Conservation (phyloP, 371 early-diverging fungal species). For the Apophysomyces variabilis region DNA sequence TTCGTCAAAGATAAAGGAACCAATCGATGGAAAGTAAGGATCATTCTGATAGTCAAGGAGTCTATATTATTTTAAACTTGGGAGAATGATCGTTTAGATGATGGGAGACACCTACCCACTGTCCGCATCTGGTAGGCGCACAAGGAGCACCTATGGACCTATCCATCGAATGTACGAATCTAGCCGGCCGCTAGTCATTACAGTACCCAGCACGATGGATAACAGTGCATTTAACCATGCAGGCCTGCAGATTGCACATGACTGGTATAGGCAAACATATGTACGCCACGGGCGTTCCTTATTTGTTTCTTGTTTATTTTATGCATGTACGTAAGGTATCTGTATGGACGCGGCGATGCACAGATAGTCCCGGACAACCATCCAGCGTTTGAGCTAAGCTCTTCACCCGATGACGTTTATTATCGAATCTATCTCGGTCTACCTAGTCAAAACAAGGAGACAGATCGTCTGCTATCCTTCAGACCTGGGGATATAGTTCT, state of each 20-base stretch:
- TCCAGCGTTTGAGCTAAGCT: background rate
- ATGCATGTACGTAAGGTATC: constrained; percentile 22
- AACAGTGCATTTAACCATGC: constrained; percentile 28
- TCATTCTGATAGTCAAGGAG: background rate
- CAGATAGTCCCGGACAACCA: constrained; percentile 53
- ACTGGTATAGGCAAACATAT: constrained; percentile 36
- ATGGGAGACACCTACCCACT: background rate
- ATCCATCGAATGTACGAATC: constrained; percentile 50
- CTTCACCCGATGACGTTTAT: background rate
- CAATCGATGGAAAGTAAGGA: background rate
- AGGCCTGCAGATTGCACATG: constrained; percentile 62
- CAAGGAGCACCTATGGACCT: constrained; percentile 60
- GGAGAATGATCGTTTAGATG: background rate
- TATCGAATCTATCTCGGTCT: constrained; percentile 24
- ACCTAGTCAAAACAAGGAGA: constrained; percentile 18
- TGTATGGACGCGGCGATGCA: constrained; percentile 63
- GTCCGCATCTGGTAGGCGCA: background rate
- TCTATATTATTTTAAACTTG: background rate
- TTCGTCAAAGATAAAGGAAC: background rate
- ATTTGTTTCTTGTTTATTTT: background rate
- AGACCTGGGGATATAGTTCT: constrained; percentile 15
- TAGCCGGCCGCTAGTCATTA: constrained; percentile 50
- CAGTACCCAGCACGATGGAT: constrained; percentile 37
- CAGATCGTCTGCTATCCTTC: constrained; percentile 2
- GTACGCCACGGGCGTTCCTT: background rate